Percentiles rank a stretch among this genome's conserved stretches.
These are phyloP conservation scores for Sphagnum fallax DNA, from an alignment of 228 moss, liverwort and hornwort genomes.

Conservation along the genomic window DNA sequence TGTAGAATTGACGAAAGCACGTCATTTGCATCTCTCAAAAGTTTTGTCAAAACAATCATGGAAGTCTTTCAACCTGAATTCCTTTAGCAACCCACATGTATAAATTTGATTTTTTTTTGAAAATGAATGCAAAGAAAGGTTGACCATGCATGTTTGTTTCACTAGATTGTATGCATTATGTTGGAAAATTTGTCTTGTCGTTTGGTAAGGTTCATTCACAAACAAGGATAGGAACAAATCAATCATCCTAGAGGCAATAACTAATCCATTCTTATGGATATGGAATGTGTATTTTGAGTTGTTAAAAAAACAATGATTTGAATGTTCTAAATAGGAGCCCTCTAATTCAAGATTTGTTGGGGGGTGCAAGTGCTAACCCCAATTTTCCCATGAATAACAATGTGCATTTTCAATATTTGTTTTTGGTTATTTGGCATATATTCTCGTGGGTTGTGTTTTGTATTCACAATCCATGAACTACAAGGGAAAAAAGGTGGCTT, in stretches of 20 bases:
- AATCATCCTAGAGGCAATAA: constrained; percentile 37
- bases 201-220: constrained; percentile 25
- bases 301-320: constrained; percentile 33
- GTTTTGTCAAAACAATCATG: constrained; percentile 14
- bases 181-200: constrained; percentile 43
- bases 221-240: constrained; percentile 29
- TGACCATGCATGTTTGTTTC: constrained; percentile 46
- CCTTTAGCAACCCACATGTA: constrained; percentile 17
- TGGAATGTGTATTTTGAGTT: constrained; percentile 34
- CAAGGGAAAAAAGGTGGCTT: constrained; percentile 15
- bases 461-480: constrained; percentile 25
- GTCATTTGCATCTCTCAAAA: constrained; percentile 32
- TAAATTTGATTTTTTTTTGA: constrained; percentile 22
- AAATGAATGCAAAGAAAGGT: constrained; percentile 16
- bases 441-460: constrained; percentile 26
- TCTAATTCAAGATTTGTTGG: constrained; percentile 23
- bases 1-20: constrained; percentile 31
- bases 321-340: constrained; percentile 28
- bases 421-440: constrained; percentile 40
- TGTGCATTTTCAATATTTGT: constrained; percentile 21
- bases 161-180: constrained; percentile 46
- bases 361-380: constrained; percentile 4
- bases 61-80: constrained; percentile 22
- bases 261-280: constrained; percentile 27
- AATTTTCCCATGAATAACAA: constrained; percentile 25